These are phyloP conservation scores for Aegilops longissima DNA, from an alignment of 176 grass and related monocot genomes.

Conservation along the genomic window DNA sequence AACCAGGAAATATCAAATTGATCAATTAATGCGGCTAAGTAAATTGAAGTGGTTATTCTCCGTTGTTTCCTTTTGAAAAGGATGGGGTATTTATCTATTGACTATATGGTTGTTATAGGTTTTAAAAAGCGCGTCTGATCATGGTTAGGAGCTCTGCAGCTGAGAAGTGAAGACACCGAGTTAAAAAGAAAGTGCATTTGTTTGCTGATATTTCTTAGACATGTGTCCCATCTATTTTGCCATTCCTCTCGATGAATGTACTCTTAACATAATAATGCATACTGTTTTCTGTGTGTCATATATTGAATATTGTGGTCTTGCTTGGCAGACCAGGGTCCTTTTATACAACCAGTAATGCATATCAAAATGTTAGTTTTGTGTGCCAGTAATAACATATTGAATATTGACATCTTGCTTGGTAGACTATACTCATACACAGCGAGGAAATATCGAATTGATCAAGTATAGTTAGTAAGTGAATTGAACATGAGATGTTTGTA, in stretches of 20 bases:
- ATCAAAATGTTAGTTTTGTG: neutral
- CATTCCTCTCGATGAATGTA: slow-evolving; percentile 11
- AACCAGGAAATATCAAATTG: neutral
- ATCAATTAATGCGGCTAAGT: neutral
- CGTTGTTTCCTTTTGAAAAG: neutral
- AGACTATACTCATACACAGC: neutral
- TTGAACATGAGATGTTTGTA: slow-evolving; percentile 10
- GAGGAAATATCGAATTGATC: neutral
- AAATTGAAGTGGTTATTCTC: neutral
- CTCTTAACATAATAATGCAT: neutral
- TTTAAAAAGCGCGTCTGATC: slow-evolving; percentile 65
- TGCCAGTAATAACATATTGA: neutral
- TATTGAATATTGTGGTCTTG: neutral
- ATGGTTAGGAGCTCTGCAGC: slow-evolving; percentile 42
- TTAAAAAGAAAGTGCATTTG: slow-evolving; percentile 35
- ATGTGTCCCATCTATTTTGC: slow-evolving; percentile 7
- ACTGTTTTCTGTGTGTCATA: neutral
- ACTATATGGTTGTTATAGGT: slow-evolving; percentile 47
- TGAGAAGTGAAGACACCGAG: slow-evolving; percentile 41
- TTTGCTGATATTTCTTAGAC: slow-evolving; percentile 21
- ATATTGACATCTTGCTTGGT: neutral
- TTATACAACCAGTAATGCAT: neutral
- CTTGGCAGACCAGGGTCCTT: neutral
- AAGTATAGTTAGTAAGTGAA: neutral
- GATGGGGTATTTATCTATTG: slow-evolving; percentile 36